Base-by-base conservation (phyloP, 2,329 filamentous ascomycete species). In the Niveomyces coronatus region DNA sequence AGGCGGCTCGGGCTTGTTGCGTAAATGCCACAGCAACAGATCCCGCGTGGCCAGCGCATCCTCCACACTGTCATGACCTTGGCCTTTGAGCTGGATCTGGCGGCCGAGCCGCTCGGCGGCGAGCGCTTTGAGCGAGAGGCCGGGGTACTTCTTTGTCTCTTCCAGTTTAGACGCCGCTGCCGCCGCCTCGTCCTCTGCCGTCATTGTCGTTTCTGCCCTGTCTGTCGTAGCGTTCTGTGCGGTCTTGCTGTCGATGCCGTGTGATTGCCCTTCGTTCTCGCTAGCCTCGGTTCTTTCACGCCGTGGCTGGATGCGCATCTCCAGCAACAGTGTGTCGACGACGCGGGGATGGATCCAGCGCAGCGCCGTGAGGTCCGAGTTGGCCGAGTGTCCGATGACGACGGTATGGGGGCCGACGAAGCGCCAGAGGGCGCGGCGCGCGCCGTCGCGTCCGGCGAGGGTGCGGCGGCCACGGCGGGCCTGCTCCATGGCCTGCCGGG, bases 341-440 rank as follows among this genome's bases (percentile, higher is more conserved):
- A 72, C 50, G 0, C 44, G 40, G 1, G 39, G 37, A 44, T 73
- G 70, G 10, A 68, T 62, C 65, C 66, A 70, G n/a, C 68, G 55
- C 43, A 74, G 48, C 1, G 59, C 53, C 1, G 48, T 47, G 14
- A 74, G 46, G 43, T 72, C 69, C 24, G 56, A 54, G 9, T 59
- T 47, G 1, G 57, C 61, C 0, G 56, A 57, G 37, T 75, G 71
- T 0, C 63, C 62, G 3, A 75, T 53, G 6, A 75, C 54, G 8
- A 73, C 53, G 0, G 71, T 75, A 0, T 62, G 46, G 0, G 60
- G 59, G 0, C 62, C 60, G 4, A 74, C 56, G 37, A 62, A 67
- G 9, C 52, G 47, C 54, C 62, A 69, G 0, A 74, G 40, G 3
- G 55, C 56, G 3, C 50, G 40, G 2, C 69, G 57, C 1, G 68